Conservation (phyloP, 2,329 filamentous ascomycete genomes). For the Aspergillus persii region DNA sequence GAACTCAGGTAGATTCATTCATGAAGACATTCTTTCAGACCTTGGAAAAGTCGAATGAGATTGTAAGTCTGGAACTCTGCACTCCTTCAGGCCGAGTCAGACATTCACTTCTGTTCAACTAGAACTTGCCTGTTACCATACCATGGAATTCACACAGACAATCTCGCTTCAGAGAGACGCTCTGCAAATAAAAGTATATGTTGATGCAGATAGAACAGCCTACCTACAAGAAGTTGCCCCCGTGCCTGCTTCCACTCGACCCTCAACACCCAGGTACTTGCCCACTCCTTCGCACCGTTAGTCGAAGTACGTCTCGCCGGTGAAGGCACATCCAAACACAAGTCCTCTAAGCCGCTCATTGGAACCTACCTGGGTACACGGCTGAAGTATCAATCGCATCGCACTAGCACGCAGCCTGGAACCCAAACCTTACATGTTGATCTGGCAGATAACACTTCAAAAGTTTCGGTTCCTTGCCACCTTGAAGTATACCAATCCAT, state of each 20-base stretch:
- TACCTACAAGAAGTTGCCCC: background rate
- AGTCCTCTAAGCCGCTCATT: slow-evolving; percentile 27
- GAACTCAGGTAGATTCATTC: too few relatives aligned
- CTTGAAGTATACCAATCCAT: slow-evolving; percentile 18
- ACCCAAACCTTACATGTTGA: slow-evolving; percentile 16
- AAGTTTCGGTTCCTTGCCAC: slow-evolving; percentile 18
- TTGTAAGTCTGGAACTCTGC: too few relatives aligned
- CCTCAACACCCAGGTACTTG: slow-evolving; percentile 6
- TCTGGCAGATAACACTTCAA: slow-evolving; percentile 14
- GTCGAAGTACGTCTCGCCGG: slow-evolving; percentile 24
- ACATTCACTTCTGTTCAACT: background rate
- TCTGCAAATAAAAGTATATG: background rate
- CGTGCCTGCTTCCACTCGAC: background rate
- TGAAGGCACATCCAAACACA: slow-evolving; percentile 23
- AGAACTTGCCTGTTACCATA: background rate
- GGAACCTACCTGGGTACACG: slow-evolving; percentile 22
- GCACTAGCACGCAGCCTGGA: background rate
- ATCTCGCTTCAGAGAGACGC: background rate
- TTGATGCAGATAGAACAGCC: background rate
- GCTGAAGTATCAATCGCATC: slow-evolving; percentile 23
- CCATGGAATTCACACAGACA: background rate
- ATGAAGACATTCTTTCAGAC: too few relatives aligned
- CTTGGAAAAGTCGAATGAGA: too few relatives aligned
- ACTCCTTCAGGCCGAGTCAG: background rate
- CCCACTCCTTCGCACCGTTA: slow-evolving; percentile 12